Base-by-base conservation (phyloP, 2,329 filamentous ascomycete genomes). In the Aspergillus fumigatus region DNA sequence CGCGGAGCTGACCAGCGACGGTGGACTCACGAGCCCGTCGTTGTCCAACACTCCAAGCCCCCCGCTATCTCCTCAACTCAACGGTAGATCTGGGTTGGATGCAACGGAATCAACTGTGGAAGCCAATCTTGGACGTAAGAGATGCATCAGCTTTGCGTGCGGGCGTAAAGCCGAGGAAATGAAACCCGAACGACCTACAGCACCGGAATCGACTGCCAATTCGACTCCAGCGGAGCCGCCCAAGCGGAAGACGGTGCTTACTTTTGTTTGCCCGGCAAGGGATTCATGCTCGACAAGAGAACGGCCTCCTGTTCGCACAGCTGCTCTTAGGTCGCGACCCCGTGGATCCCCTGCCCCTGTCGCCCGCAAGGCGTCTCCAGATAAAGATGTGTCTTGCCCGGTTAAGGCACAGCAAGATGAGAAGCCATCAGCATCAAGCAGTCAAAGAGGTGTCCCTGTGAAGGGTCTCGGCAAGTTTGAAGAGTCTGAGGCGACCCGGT, bases 111-210 rank as follows among this genome's bases (percentile, higher is more conserved):
- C 82, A 14, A 77, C 80, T 35, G 78, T 88, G 1, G 86, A 88
- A 68, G 83, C 81, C n/a, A 80, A 78, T 10, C 75, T 87, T 52
- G 87, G 86, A 50, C 88, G 90, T 67, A 96, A 92, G 77, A 85
- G 92, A 58, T 93, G 90, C 73, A 97, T 97, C 64, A 93, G 89
- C 58, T 97, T 97, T 72, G 92, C 91, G 35, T 97, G 93, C 71
- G 87, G 84, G 38, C 83, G 83, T 40, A 89, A 87, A 68, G 80
- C 84, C 7, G 76, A 78, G 48, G 67, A 75, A 9, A 67, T 72
- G 62, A 75, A 74, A 57, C 70, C 66, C 50, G 65, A 65, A 55
- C 63, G 64, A 55, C 58, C 67, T 25, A 67, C 63, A 14, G 51
- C 56, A 40, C 66, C 68, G 54, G 59, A 59, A 5, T 55, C 51